Base-by-base conservation (phyloP, 2,329 filamentous ascomycete species). In the Penicillium sp. region DNA sequence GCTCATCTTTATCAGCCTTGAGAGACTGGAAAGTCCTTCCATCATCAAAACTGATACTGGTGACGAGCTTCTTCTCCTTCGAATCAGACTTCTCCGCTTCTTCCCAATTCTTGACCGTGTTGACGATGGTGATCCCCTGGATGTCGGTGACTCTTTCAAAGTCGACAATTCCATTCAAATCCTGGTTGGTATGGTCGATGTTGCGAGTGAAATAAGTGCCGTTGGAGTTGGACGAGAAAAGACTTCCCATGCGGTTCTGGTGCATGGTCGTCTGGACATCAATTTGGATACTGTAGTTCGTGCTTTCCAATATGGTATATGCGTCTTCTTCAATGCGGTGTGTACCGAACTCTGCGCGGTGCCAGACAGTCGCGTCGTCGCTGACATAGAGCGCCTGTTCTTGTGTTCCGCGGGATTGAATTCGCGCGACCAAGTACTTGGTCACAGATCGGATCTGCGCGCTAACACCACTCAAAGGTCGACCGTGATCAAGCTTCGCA, bases 221-320 rank as follows among this genome's bases (percentile, higher is more conserved):
- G 69, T 97, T 95, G 31, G 92, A 97, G 71, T 99, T 99, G 70
- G 93, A 97, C 5, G 92, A 96, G 67, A 97, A 93, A 53, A 99
- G 80, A 10, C 89, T 86, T 32, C 94, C 95, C 84, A 96, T 93
- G 0, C 88, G 84, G 36, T 83, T 84, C 1, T 81, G 42, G 77
- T 79, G 38, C 53, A 73, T 76, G 10, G 81, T 81, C 1, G 88
- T 90, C 82, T 93, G 87, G 59, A 97, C 92, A 72, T 97, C 92
- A 51, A 99, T 86, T 75, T 97, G 93, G 64, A 99, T 92, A 77
- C 93, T 97, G 78, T 99, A 97, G 69, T 96, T 93, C 40, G 94
- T 97, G 67, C 92, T 94, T 75, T 97, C 93, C 39, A 99, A 81
- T 45, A 99, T 83, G 0, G 94, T 99, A 73, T 97, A 99, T 3